These are phyloP conservation scores for Rhododendron vialii DNA, from an alignment of 148 eudicot genomes.

Conservation along the genomic window DNA sequence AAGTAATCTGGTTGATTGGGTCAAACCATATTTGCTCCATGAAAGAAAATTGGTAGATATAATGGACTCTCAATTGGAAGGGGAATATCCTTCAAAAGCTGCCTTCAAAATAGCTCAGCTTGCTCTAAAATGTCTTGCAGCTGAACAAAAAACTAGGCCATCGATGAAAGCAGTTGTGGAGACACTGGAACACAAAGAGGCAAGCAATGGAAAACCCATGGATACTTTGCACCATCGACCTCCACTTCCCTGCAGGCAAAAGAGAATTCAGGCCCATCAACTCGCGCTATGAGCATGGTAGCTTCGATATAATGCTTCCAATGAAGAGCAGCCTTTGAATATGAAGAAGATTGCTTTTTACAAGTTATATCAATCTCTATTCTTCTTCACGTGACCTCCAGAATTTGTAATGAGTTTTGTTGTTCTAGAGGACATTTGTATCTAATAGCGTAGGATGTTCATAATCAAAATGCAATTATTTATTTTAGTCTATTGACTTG, in stretches of 20 bases:
- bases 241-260: slow-evolving; percentile 6
- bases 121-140: slow-evolving; percentile 13
- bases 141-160: slow-evolving; percentile 61
- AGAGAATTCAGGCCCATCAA: slow-evolving; percentile 22
- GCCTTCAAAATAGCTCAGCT: slow-evolving; percentile 24
- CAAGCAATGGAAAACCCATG: slow-evolving; percentile 28
- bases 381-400: background rate
- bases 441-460: background rate
- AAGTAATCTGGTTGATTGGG: slow-evolving; percentile 10
- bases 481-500: background rate
- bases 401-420: background rate
- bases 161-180: slow-evolving; percentile 76
- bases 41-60: no score
- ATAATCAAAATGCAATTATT: background rate
- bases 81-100: no score
- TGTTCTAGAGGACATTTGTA: background rate
- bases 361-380: no score
- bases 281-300: slow-evolving; percentile 21
- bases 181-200: slow-evolving; percentile 37
- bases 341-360: background rate
- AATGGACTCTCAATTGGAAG: no score
- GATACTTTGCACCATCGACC: background rate
- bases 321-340: background rate
- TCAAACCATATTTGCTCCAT: no score
- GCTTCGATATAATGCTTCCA: background rate